Percentiles rank a stretch among this genome's conserved stretches.
Conservation (phyloP, 352 stramenopile species). For the Globisporangium mamillatum region DNA sequence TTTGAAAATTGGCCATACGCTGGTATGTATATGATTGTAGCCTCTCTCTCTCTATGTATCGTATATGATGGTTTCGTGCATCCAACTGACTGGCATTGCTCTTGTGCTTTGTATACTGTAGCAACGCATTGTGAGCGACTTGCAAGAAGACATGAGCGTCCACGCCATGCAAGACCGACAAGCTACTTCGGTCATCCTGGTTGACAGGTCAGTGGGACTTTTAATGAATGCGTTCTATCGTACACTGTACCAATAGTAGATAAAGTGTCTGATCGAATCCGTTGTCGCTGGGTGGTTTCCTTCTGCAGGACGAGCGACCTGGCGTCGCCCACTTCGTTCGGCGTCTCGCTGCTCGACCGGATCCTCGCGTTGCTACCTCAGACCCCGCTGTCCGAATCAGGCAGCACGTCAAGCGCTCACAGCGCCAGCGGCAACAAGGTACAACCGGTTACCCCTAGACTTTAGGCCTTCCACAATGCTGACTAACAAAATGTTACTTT, state of each 20-base stretch:
- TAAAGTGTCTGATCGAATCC: neutral
- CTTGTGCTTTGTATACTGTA: slow-evolving; percentile 8
- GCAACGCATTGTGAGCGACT: slow-evolving; percentile 57
- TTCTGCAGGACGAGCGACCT: slow-evolving; percentile 59
- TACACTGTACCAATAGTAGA: neutral
- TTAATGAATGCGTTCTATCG: neutral
- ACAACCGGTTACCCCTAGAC: slow-evolving; percentile 18
- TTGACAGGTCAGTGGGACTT: slow-evolving; percentile 52
- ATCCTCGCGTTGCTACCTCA: slow-evolving; percentile 65
- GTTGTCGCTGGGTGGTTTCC: neutral
- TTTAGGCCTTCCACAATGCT: neutral
- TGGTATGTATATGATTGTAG: slow-evolving; percentile 24
- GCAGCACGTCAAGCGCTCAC: neutral
- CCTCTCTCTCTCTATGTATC: no score
- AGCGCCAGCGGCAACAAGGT: slow-evolving; percentile 14
- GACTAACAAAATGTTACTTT: neutral
- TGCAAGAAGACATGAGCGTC: slow-evolving; percentile 43
- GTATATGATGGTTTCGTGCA: no score
- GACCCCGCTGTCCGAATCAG: slow-evolving; percentile 21
- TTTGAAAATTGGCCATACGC: slow-evolving; percentile 76
- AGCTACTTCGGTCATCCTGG: slow-evolving; percentile 52
- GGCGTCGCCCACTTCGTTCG: slow-evolving; percentile 59
- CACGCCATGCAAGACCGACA: slow-evolving; percentile 37
- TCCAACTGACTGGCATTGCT: neutral
- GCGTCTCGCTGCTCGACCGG: slow-evolving; percentile 62